Percentiles rank a stretch among this genome's conserved stretches.
Conservation (phyloP, 2,329 filamentous ascomycete species). For the Alternaria solani region DNA sequence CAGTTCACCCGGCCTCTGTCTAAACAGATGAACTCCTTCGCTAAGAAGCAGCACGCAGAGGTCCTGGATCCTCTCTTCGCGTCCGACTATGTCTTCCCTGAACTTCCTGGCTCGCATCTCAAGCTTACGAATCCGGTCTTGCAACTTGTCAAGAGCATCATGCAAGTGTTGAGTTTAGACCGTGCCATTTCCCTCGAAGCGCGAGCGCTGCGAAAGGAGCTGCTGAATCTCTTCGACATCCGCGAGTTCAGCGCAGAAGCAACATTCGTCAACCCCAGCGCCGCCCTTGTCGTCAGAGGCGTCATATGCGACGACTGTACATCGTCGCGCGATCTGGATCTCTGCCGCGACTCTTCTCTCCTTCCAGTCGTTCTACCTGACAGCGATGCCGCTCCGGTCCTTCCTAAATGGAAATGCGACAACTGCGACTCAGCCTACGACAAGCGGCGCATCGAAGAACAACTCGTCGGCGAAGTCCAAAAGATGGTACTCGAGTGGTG, state of each 20-base stretch:
- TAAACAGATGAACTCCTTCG: slow-evolving; percentile 83
- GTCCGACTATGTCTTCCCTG: slow-evolving; percentile 84
- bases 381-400: slow-evolving; percentile 52
- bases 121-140: slow-evolving; percentile 74
- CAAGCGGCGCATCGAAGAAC: slow-evolving; percentile 82
- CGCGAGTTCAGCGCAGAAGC: slow-evolving; percentile 91
- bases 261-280: slow-evolving; percentile 85
- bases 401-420: slow-evolving; percentile 76
- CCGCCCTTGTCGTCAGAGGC: slow-evolving; percentile 74
- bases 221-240: slow-evolving; percentile 89
- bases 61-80: slow-evolving; percentile 88
- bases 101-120: slow-evolving; percentile 76
- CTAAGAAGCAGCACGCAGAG: slow-evolving; percentile 86
- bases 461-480: slow-evolving; percentile 79
- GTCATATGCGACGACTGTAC: slow-evolving; percentile 92
- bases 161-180: slow-evolving; percentile 90
- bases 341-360: slow-evolving; percentile 88
- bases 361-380: slow-evolving; percentile 61
- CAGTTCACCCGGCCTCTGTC: slow-evolving; percentile 88
- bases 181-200: slow-evolving; percentile 90
- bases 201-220: slow-evolving; percentile 84
- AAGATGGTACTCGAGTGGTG: slow-evolving; percentile 79
- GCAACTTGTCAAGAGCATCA: slow-evolving; percentile 89
- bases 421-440: slow-evolving; percentile 80
- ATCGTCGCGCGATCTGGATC: slow-evolving; percentile 84